Conservation (phyloP, 495 filamentous ascomycete species). For the Extremus antarcticus region DNA sequence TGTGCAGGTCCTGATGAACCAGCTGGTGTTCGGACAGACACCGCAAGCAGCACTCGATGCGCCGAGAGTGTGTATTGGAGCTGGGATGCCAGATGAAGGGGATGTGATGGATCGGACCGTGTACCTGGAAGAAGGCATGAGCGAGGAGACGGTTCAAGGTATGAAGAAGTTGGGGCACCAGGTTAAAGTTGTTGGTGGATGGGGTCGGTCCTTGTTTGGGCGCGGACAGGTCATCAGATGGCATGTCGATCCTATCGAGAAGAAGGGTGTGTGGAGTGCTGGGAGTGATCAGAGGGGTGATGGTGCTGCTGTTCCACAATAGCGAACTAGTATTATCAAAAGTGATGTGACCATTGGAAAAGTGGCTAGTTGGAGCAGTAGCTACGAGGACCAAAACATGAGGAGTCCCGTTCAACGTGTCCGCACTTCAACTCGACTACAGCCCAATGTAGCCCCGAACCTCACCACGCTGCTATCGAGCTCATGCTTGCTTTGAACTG, state of each 20-base stretch:
- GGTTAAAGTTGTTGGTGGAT: conserved; percentile 56
- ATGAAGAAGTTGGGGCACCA: conserved; percentile 62
- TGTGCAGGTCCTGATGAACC: conserved; percentile 86
- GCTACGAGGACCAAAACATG: too few relatives aligned
- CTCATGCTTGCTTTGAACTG: too few relatives aligned
- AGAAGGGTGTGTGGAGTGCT: conserved; percentile 60
- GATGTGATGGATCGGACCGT: conserved; percentile 48
- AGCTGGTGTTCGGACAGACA: conserved; percentile 71
- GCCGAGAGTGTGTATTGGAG: conserved; percentile 73
- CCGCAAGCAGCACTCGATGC: conserved; percentile 88
- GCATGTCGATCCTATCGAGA: conserved; percentile 51
- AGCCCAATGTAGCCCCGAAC: too few relatives aligned
- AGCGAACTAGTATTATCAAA: too few relatives aligned
- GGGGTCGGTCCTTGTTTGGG: conserved; percentile 66
- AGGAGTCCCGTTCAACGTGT: too few relatives aligned
- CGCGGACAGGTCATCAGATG: conserved; percentile 79
- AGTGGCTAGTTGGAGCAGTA: too few relatives aligned
- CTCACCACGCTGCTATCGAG: too few relatives aligned
- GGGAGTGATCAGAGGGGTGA: conserved; percentile 87
- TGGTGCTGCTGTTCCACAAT: conserved; percentile 64
- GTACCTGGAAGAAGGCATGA: conserved; percentile 78
- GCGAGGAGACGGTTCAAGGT: conserved; percentile 51
- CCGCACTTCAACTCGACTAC: too few relatives aligned
- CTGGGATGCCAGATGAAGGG: conserved; percentile 47
- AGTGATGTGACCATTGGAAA: too few relatives aligned